Conservation (phyloP, 352 stramenopile genomes). For the Globisporangium nagaii region DNA sequence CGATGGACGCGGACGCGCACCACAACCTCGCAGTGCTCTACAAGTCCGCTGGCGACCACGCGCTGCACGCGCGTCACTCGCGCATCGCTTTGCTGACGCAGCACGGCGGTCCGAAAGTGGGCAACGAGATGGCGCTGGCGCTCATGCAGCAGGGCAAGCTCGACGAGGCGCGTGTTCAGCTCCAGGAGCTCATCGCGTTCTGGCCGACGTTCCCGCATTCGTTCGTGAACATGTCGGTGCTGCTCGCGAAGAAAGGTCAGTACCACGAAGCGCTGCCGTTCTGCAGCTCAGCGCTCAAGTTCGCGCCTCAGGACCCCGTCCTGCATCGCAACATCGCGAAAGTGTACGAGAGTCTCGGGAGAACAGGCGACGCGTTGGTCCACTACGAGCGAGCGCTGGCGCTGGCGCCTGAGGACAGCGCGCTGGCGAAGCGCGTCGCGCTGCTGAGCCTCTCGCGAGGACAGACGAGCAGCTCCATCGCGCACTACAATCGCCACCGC, state of each 20-base stretch:
- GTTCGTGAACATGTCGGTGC: slow-evolving; percentile 53
- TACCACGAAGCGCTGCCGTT: slow-evolving; percentile 42
- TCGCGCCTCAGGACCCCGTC: slow-evolving; percentile 34
- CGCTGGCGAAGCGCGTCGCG: slow-evolving; percentile 31
- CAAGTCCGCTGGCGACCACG: slow-evolving; percentile 33
- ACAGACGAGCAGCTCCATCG: slow-evolving; percentile 17
- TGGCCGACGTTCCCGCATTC: slow-evolving; percentile 43
- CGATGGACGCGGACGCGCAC: slow-evolving; percentile 48
- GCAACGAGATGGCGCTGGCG: slow-evolving; percentile 55
- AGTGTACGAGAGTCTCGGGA: slow-evolving; percentile 48
- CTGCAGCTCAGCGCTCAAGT: slow-evolving; percentile 28
- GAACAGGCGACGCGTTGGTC: slow-evolving; percentile 32
- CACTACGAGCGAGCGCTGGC: slow-evolving; percentile 36
- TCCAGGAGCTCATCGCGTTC: slow-evolving; percentile 31
- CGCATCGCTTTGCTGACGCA: slow-evolving; percentile 63
- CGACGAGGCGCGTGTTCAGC: slow-evolving; percentile 32
- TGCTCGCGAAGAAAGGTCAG: slow-evolving; percentile 33
- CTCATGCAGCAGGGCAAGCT: slow-evolving; percentile 35
- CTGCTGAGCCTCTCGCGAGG: slow-evolving; percentile 36
- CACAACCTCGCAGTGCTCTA: slow-evolving; percentile 58
- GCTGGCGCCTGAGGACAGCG: slow-evolving; percentile 32
- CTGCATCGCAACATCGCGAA: slow-evolving; percentile 54
- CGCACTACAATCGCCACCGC: slow-evolving; percentile 45
- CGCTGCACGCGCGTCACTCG: slow-evolving; percentile 33
- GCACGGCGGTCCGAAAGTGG: slow-evolving; percentile 43